Conservation (phyloP, 2,329 filamentous ascomycete genomes). For the Fusarium bactridioides region DNA sequence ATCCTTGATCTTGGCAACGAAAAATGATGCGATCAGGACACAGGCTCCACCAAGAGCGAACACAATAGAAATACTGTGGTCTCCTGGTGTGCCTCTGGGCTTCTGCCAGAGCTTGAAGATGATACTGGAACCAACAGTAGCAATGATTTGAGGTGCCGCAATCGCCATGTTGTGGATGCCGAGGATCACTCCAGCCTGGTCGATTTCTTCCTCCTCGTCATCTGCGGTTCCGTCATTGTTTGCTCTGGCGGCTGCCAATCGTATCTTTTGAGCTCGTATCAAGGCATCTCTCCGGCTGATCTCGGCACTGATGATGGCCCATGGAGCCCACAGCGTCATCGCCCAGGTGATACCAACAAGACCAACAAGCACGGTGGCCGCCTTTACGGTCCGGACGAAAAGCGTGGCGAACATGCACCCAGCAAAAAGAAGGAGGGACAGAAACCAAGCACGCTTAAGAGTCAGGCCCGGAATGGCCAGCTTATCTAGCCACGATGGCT, state of each 20-base stretch:
- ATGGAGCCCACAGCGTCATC: constrained; percentile 91
- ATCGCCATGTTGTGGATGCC: constrained; percentile 97
- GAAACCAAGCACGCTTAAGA: constrained; percentile 85
- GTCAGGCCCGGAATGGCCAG: constrained; percentile 85
- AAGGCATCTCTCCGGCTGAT: constrained; percentile 81
- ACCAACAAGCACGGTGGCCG: constrained; percentile 79
- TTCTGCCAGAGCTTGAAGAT: constrained; percentile 91
- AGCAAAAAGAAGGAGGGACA: constrained; percentile 85
- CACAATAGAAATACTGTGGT: constrained; percentile 87
- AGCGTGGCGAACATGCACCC: constrained; percentile 84
- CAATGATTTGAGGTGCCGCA: constrained; percentile 88
- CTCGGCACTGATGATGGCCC: constrained; percentile 92
- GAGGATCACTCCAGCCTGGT: constrained; percentile 88
- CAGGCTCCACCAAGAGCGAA: constrained; percentile 83
- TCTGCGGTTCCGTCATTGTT: constrained; percentile 25
- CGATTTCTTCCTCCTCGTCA: constrained; percentile 61
- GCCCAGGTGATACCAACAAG: constrained; percentile 92
- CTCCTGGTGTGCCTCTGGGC: constrained; percentile 81
- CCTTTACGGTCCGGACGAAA: constrained; percentile 74
- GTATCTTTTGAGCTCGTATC: constrained; percentile 51
- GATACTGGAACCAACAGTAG: constrained; percentile 82
- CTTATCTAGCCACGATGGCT: constrained; percentile 60
- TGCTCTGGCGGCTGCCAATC: constrained; percentile 23
- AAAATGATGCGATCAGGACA: constrained; percentile 77
- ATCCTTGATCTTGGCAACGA: constrained; percentile 74